A percentile compares a stretch with the other conserved stretches of the same genome.
Evolutionary conservation across 2,329 filamentous ascomycete species (phyloP).

Genomic region (Tolypocladium inflatum): DNA sequence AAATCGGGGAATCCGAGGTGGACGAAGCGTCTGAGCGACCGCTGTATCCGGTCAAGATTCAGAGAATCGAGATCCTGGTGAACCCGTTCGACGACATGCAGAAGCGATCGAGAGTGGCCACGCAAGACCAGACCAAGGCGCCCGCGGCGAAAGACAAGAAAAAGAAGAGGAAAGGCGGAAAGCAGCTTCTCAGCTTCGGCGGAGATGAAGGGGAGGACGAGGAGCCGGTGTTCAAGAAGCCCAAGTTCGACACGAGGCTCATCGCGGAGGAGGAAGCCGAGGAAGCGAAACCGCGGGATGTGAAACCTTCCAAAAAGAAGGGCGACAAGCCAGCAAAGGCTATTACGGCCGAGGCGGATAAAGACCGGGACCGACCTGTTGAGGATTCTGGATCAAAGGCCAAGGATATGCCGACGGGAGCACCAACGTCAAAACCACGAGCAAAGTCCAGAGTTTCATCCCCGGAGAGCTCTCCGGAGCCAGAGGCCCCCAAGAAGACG

Average conservation of each 20-base stretch:
- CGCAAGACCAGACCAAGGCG: constrained; percentile 29
- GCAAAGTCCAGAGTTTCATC: constrained; percentile 6
- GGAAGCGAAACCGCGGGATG: constrained; percentile 16
- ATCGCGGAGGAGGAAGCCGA: constrained; percentile 44
- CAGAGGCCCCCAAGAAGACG: constrained; percentile 30
- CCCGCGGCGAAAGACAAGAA: constrained; percentile 43
- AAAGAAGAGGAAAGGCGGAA: constrained; percentile 65
- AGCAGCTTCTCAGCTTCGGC: constrained; percentile 70
- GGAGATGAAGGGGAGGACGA: constrained; percentile 51
- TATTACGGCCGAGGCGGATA: constrained; percentile 5
- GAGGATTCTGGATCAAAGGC: background rate
- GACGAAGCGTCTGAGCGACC: constrained; percentile 72
- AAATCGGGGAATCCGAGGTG: constrained; percentile 83
- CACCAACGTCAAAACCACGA: background rate
- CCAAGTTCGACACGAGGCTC: constrained; percentile 70
- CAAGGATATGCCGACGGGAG: background rate
- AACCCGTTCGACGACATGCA: constrained; percentile 80
- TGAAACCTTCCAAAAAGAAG: constrained; percentile 16
- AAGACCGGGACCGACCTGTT: constrained; percentile 8
- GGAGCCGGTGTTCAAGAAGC: constrained; percentile 58
- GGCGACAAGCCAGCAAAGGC: constrained; percentile 18
- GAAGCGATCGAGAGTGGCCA: constrained; percentile 51
- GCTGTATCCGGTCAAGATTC: constrained; percentile 75
- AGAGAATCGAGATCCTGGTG: constrained; percentile 62
- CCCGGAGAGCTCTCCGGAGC: constrained; percentile 13